Conservation (phyloP, 1,139 yeast genomes). For the Candida mesenterica region DNA sequence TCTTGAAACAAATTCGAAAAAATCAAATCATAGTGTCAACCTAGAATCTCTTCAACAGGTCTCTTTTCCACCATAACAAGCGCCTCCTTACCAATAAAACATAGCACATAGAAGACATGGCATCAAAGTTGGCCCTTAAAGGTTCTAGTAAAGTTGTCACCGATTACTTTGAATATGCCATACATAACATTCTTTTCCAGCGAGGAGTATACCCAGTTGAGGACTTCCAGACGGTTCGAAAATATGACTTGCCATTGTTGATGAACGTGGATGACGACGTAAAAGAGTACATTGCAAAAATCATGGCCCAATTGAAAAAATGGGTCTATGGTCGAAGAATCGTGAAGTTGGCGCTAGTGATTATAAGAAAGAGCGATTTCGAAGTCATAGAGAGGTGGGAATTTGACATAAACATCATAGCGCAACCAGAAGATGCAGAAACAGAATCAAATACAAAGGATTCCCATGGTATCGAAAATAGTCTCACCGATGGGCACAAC, state of each 20-base stretch:
- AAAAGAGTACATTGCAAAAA: constrained; percentile 61
- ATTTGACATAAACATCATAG: constrained; percentile 58
- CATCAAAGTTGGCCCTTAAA: constrained; percentile 54
- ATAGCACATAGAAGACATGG: too few species aligned
- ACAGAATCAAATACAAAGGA: constrained; percentile 6
- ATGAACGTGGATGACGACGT: constrained; percentile 78
- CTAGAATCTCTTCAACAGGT: too few species aligned
- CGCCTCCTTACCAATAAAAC: too few species aligned
- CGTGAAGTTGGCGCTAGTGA: constrained; percentile 66
- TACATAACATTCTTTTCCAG: constrained; percentile 80
- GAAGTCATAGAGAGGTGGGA: constrained; percentile 87
- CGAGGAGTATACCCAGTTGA: constrained; percentile 89
- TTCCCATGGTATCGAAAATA: constrained; percentile 7
- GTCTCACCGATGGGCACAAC: constrained; percentile 5
- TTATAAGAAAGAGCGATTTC: constrained; percentile 63
- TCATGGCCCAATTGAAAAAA: constrained; percentile 72
- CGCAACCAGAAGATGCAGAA: constrained; percentile 3
- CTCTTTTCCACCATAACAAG: too few species aligned
- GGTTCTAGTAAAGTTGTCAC: constrained; percentile 79
- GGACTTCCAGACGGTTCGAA: constrained; percentile 75
- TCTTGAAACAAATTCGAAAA: too few species aligned
- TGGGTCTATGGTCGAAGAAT: constrained; percentile 80
- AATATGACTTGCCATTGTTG: constrained; percentile 77
- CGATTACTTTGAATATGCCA: constrained; percentile 81
- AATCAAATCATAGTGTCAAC: too few species aligned